Evolutionary conservation across 352 stramenopile species (phyloP).

Genomic region (Globisporangium acanthophoron): DNA sequence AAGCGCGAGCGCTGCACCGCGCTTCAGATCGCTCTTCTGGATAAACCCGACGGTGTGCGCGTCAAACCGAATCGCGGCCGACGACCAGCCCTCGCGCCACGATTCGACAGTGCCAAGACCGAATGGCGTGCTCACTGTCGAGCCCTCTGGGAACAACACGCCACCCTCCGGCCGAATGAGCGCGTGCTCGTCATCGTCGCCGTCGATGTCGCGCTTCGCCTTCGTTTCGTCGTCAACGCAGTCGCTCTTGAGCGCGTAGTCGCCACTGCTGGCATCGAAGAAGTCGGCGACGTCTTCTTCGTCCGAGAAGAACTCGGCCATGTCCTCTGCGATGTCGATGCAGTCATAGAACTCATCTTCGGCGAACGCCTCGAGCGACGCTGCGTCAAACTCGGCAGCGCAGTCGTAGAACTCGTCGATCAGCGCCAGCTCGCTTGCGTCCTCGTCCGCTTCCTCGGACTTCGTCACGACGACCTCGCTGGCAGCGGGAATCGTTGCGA

Average conservation of each 20-base stretch:
- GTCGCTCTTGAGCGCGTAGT: not conserved
- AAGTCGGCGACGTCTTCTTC: conserved; percentile 33
- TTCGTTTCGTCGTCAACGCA: conserved; percentile 15
- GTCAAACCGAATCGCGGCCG: conserved; percentile 35
- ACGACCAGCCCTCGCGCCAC: conserved; percentile 29
- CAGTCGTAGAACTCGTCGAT: conserved; percentile 87
- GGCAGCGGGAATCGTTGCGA: not conserved
- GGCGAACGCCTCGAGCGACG: conserved; percentile 48
- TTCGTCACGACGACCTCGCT: not conserved
- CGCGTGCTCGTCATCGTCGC: not conserved
- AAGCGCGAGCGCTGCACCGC: conserved; percentile 53
- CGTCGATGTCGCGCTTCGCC: not conserved
- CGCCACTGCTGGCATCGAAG: conserved; percentile 17
- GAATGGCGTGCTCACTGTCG: conserved; percentile 57
- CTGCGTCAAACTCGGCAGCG: conserved; percentile 47
- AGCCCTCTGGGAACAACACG: conserved; percentile 50
- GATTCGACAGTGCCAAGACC: conserved; percentile 51
- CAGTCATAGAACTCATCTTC: conserved; percentile 88
- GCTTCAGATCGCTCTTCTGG: conserved; percentile 48
- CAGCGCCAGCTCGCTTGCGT: conserved; percentile 24
- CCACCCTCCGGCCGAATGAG: not conserved
- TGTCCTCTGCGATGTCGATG: conserved; percentile 53
- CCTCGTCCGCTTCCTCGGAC: not conserved
- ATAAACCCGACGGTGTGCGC: conserved; percentile 51
- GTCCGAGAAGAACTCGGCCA: conserved; percentile 53